Evolutionary conservation across 371 early-diverging fungal genomes (phyloP).

Genomic region (Blakeslea trispora): DNA sequence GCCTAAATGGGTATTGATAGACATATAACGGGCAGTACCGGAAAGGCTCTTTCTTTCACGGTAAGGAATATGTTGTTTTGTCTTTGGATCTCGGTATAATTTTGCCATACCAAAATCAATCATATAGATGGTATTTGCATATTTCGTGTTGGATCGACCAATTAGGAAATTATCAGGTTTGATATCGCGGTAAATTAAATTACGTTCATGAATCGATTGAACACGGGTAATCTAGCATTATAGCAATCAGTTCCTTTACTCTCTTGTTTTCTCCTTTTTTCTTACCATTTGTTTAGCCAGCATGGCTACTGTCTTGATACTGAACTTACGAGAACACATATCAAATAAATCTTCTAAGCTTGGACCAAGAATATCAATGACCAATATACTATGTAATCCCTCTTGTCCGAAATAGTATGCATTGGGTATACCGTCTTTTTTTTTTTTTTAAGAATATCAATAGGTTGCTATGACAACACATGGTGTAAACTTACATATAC

Average conservation of each 20-base stretch:
- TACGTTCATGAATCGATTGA: conserved; percentile 92
- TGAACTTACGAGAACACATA: conserved; percentile 87
- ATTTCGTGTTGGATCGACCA: conserved; percentile 75
- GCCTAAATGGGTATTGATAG: conserved; percentile 95
- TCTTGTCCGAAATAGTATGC: conserved; percentile 95
- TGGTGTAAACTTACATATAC: conserved; percentile 54
- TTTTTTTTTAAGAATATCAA: too few relatives aligned
- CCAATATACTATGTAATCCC: conserved; percentile 90
- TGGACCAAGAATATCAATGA: conserved; percentile 96
- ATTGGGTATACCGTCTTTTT: conserved; percentile 82
- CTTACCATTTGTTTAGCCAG: conserved; percentile 92
- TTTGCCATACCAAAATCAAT: conserved; percentile 99
- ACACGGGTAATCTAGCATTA: conserved; percentile 76
- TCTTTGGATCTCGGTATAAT: conserved; percentile 90
- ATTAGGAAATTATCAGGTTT: conserved; percentile 99
- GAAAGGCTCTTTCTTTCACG: conserved; percentile 89
- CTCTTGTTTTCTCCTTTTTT: too few relatives aligned
- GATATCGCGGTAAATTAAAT: conserved; percentile 97
- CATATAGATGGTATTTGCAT: conserved; percentile 72
- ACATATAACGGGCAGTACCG: conserved; percentile 99
- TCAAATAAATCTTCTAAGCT: conserved; percentile 96
- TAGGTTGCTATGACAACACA: not conserved
- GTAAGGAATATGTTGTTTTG: conserved; percentile 93
- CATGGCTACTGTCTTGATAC: conserved; percentile 92
- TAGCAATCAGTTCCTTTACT: too few relatives aligned